phyloP scores from a whole-genome alignment of 768 basidiomycete species.

The Inosperma sp. region DNA sequence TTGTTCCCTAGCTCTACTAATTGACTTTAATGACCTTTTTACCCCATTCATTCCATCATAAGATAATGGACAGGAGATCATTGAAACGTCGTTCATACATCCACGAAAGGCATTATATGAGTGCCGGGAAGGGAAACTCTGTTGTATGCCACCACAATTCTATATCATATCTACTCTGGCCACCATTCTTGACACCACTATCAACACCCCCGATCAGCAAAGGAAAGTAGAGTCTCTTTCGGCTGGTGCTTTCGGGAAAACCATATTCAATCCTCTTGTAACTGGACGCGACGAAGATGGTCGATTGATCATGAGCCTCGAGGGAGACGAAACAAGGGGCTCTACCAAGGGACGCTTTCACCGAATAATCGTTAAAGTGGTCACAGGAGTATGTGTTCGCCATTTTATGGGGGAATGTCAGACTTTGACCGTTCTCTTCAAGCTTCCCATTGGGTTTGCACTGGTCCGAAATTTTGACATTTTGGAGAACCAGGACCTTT shows the following conservation, averaged over 20 bases:
- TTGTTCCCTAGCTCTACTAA: neutral
- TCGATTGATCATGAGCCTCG: slow-evolving; percentile 50
- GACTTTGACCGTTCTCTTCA: neutral
- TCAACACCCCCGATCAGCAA: slow-evolving; percentile 43
- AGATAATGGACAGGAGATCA: slow-evolving; percentile 68
- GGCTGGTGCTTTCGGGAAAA: slow-evolving; percentile 51
- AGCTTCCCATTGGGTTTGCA: slow-evolving; percentile 49
- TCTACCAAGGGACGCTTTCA: slow-evolving; percentile 57
- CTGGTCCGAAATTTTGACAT: slow-evolving; percentile 65
- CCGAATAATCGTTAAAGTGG: slow-evolving; percentile 47
- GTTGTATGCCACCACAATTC: slow-evolving; percentile 70
- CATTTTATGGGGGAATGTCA: slow-evolving; percentile 5
- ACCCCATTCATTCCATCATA: too few species aligned
- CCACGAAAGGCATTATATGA: slow-evolving; percentile 50
- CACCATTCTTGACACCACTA: slow-evolving; percentile 41
- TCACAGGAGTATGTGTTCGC: slow-evolving; percentile 48
- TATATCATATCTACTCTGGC: slow-evolving; percentile 64
- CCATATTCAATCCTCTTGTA: slow-evolving; percentile 53
- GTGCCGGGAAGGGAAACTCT: slow-evolving; percentile 46
- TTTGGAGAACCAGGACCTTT: slow-evolving; percentile 38
- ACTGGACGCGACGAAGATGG: slow-evolving; percentile 42
- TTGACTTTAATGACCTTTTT: too few species aligned
- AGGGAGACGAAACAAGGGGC: slow-evolving; percentile 66
- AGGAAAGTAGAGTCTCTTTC: slow-evolving; percentile 45
- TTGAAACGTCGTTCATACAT: slow-evolving; percentile 62